A percentile compares a stretch with the other conserved stretches of the same genome.
Conservation (phyloP, 495 filamentous ascomycete genomes). For the Tuber melanosporum region DNA sequence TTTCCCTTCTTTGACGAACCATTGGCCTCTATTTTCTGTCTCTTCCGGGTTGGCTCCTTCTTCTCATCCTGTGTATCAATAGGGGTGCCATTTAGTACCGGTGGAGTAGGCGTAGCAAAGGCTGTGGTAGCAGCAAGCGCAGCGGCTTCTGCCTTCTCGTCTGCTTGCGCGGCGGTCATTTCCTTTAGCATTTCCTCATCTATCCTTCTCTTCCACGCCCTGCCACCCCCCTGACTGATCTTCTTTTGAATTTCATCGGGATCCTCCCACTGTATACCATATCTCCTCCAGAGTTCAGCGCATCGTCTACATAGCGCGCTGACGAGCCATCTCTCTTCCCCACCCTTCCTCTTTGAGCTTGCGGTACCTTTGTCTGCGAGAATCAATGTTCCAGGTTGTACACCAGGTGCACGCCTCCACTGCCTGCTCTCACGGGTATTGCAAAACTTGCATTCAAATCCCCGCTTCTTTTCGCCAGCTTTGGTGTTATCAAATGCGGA, state of each 20-base stretch:
- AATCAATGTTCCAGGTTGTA: slow-evolving; percentile 62
- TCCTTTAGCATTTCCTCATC: slow-evolving; percentile 90
- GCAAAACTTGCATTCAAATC: slow-evolving; percentile 95
- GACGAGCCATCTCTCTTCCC: slow-evolving; percentile 69
- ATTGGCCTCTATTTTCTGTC: slow-evolving; percentile 46
- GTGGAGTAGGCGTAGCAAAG: slow-evolving; percentile 22
- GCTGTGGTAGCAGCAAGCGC: slow-evolving; percentile 31
- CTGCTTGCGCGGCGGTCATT: slow-evolving; percentile 53
- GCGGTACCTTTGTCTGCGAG: slow-evolving; percentile 57
- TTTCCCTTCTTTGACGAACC: slow-evolving; percentile 36
- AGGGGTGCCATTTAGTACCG: slow-evolving; percentile 9
- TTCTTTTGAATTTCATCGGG: slow-evolving; percentile 91
- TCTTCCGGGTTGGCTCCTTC: slow-evolving; percentile 50
- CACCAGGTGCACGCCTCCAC: slow-evolving; percentile 83
- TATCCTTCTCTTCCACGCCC: slow-evolving; percentile 76
- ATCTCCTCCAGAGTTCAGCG: slow-evolving; percentile 85
- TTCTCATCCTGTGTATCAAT: slow-evolving; percentile 28
- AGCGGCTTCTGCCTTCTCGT: slow-evolving; percentile 35
- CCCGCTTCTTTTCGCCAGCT: slow-evolving; percentile 65
- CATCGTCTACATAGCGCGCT: slow-evolving; percentile 85
- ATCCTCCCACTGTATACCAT: slow-evolving; percentile 92
- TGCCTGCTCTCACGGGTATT: slow-evolving; percentile 68
- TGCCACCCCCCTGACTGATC: slow-evolving; percentile 70
- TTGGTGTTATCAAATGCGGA: slow-evolving; percentile 94
- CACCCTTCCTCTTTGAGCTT: slow-evolving; percentile 51